A percentile compares a stretch with the other conserved stretches of the same genome.
These are phyloP conservation scores for Blepharisma undulans DNA, from an alignment of 169 alveolate genomes.

Conservation along the genomic window DNA sequence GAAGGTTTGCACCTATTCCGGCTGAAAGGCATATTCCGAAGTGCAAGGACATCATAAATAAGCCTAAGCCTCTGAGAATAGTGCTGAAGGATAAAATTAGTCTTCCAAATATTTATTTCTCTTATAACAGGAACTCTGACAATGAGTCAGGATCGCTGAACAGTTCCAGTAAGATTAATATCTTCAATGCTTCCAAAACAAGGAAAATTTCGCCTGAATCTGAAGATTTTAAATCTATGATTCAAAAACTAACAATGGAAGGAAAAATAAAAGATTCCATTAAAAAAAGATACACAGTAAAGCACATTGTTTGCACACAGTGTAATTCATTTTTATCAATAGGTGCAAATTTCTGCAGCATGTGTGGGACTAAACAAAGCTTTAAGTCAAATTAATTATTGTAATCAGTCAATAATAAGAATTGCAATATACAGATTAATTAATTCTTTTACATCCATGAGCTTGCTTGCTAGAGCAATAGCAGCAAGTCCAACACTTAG, in stretches of 20 bases:
- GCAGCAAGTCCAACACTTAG: slow-evolving; percentile 16
- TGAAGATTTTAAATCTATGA: not conserved
- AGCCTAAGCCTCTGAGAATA: slow-evolving; percentile 47
- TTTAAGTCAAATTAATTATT: not conserved
- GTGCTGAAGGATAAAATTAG: not conserved
- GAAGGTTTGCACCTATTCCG: slow-evolving; percentile 36
- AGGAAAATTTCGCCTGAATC: not conserved
- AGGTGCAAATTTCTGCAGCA: slow-evolving; percentile 1
- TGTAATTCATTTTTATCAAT: not conserved
- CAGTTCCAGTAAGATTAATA: not conserved
- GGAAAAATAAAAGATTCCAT: not conserved
- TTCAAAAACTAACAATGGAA: not conserved
- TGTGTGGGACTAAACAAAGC: slow-evolving; percentile 5
- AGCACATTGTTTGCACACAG: not conserved
- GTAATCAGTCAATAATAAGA: not conserved
- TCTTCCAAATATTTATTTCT: not conserved
- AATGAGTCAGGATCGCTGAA: not conserved
- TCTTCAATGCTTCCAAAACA: not conserved
- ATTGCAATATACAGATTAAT: not conserved
- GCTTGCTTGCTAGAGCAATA: not conserved
- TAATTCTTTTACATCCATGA: not conserved
- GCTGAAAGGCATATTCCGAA: slow-evolving; percentile 60
- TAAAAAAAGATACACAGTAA: not conserved
- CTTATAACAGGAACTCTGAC: not conserved
- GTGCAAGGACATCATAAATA: slow-evolving; percentile 44